These are phyloP conservation scores for Houttuynia cordata DNA, from an alignment of 164 flowering plant genomes.

Conservation along the genomic window DNA sequence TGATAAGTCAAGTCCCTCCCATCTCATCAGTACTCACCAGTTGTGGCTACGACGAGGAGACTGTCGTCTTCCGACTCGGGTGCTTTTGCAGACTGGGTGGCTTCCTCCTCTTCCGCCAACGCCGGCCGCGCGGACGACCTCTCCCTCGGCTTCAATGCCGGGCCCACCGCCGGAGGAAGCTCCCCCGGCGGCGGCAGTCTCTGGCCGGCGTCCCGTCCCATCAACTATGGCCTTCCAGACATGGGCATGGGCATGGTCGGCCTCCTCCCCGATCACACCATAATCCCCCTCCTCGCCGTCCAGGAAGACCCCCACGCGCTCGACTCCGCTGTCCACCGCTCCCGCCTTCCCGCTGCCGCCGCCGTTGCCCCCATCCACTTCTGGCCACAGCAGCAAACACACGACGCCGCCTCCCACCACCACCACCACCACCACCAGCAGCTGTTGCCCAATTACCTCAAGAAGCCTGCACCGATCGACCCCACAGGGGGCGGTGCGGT, in stretches of 20 bases:
- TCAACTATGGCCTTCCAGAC: constrained; percentile 47
- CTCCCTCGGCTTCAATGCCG: constrained; percentile 76
- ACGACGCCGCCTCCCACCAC: background rate
- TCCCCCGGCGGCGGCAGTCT: constrained; percentile 7
- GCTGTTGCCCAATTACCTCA: constrained; percentile 8
- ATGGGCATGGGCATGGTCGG: constrained; percentile 76
- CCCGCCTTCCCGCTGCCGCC: constrained; percentile 1
- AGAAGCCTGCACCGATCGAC: constrained; percentile 19
- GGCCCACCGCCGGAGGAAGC: constrained; percentile 10
- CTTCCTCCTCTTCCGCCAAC: constrained; percentile 43
- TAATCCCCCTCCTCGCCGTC: constrained; percentile 43
- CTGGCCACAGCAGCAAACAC: background rate
- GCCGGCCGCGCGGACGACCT: constrained; percentile 43
- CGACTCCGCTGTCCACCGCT: constrained; percentile 18
- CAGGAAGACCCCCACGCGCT: constrained; percentile 22
- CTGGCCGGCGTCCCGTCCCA: constrained; percentile 18
- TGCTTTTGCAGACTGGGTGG: constrained; percentile 72
- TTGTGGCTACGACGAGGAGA: constrained; percentile 79
- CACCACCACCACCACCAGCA: constrained; percentile 1
- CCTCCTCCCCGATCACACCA: constrained; percentile 51
- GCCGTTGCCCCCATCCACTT: background rate
- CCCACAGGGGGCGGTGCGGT: background rate
- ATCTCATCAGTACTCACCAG: constrained; percentile 18
- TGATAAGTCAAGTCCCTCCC: constrained; percentile 2
- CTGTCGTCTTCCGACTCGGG: constrained; percentile 48